These are phyloP conservation scores for Firmiana major DNA, from an alignment of 345 rosid genomes.

Conservation along the genomic window DNA sequence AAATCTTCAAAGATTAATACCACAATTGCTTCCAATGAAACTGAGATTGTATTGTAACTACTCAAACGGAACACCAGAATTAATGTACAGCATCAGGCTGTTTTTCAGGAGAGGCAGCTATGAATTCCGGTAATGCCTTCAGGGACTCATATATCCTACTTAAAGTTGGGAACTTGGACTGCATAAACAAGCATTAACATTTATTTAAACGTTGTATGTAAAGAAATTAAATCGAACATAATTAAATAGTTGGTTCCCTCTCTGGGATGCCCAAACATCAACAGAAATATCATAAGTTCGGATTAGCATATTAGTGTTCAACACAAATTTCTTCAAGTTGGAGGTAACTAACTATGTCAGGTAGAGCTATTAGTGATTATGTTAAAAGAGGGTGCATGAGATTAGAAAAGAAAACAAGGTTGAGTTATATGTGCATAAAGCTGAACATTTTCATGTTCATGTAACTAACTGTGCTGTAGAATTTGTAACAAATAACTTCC, in stretches of 20 bases:
- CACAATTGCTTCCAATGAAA: background rate
- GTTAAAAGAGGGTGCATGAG: too few relatives aligned
- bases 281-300: too few relatives aligned
- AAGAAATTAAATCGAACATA: background rate
- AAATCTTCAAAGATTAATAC: background rate
- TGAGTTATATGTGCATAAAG: background rate
- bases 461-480: background rate
- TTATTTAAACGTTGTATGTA: background rate
- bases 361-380: too few relatives aligned
- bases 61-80: background rate
- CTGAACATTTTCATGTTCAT: background rate
- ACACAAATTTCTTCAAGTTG: too few relatives aligned
- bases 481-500: background rate
- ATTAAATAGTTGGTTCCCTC: background rate
- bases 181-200: conserved; percentile 16
- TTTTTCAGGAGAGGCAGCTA: conserved; percentile 36
- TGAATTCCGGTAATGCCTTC: conserved; percentile 39
- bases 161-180: conserved; percentile 46
- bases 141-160: conserved; percentile 35
- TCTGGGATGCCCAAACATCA: too few relatives aligned
- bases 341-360: too few relatives aligned
- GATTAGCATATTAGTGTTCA: too few relatives aligned
- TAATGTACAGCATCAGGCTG: conserved; percentile 44
- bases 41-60: background rate
- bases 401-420: too few relatives aligned